Evolutionary conservation across 2,329 filamentous ascomycete species (phyloP).

Genomic region (Falciphora oryzae): DNA sequence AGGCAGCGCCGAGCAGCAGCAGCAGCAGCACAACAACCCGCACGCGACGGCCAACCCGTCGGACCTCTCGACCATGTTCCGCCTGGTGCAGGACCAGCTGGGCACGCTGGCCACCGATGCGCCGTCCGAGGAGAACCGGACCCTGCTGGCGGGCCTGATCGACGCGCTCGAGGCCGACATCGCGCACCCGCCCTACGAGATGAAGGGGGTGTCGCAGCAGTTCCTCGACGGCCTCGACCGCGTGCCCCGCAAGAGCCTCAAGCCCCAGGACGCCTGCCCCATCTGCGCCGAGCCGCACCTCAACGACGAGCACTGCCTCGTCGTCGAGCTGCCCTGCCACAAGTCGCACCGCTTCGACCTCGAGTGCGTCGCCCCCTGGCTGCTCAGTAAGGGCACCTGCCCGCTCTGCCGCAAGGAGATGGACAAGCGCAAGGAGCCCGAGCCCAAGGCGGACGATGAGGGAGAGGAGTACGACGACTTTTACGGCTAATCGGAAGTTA

Average conservation of each 20-base stretch:
- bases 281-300: slow-evolving; percentile 59
- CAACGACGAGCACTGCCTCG: slow-evolving; percentile 56
- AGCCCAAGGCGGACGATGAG: slow-evolving; percentile 37
- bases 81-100: slow-evolving; percentile 54
- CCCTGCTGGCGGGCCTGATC: slow-evolving; percentile 46
- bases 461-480: slow-evolving; percentile 51
- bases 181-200: slow-evolving; percentile 42
- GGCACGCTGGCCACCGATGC: slow-evolving; percentile 42
- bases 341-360: slow-evolving; percentile 55
- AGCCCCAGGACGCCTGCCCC: slow-evolving; percentile 48
- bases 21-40: slow-evolving; percentile 36
- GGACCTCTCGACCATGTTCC: slow-evolving; percentile 51
- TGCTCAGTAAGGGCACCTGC: slow-evolving; percentile 58
- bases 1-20: background rate
- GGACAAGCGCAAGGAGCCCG: slow-evolving; percentile 45
- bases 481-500: slow-evolving; percentile 26
- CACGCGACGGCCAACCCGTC: slow-evolving; percentile 55
- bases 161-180: slow-evolving; percentile 43
- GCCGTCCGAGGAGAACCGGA: slow-evolving; percentile 41
- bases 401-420: slow-evolving; percentile 58
- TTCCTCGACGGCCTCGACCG: slow-evolving; percentile 56
- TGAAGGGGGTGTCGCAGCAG: slow-evolving; percentile 51
- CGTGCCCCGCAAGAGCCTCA: slow-evolving; percentile 45
- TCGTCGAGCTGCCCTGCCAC: slow-evolving; percentile 59
- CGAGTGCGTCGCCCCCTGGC: slow-evolving; percentile 63